Percentiles rank a stretch among this genome's conserved stretches.
Conservation (phyloP, 768 basidiomycete genomes). For the Mycena sanguinolenta region DNA sequence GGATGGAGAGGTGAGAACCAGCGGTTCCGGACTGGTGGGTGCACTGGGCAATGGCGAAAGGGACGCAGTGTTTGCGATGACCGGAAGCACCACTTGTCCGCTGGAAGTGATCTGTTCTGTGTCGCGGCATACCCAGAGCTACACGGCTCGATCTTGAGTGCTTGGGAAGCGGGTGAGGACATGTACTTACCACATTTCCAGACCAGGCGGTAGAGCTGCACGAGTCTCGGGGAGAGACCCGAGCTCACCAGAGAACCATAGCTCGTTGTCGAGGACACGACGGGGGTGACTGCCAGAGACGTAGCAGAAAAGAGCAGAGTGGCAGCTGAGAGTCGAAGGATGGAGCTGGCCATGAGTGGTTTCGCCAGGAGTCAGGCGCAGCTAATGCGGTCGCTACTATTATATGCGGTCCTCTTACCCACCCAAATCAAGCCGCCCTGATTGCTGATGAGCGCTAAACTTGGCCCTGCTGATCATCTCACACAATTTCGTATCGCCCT, state of each 20-base stretch:
- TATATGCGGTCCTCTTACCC: too few relatives aligned
- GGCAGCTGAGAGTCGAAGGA: background rate
- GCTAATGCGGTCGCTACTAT: too few relatives aligned
- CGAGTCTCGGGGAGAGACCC: conserved; percentile 24
- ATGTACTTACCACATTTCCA: conserved; percentile 12
- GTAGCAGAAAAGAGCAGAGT: background rate
- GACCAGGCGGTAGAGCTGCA: conserved; percentile 28
- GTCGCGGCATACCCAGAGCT: conserved; percentile 37
- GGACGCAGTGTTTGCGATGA: conserved; percentile 28
- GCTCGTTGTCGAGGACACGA: conserved; percentile 29
- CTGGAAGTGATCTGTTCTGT: conserved; percentile 15
- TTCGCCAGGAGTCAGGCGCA: too few relatives aligned
- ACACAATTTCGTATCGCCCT: too few relatives aligned
- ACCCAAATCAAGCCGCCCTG: too few relatives aligned
- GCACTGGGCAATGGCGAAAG: conserved; percentile 14
- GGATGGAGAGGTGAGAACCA: conserved; percentile 17
- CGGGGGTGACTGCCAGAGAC: conserved; percentile 17
- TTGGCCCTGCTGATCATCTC: too few relatives aligned
- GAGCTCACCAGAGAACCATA: conserved; percentile 20
- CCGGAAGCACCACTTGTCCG: background rate
- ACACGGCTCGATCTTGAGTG: background rate
- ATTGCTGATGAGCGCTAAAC: too few relatives aligned
- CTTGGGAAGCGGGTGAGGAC: background rate
- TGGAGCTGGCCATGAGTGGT: background rate
- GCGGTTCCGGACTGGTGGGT: conserved; percentile 5